Conservation (phyloP, 139 green algal species). For the Zygnema cylindricum region DNA sequence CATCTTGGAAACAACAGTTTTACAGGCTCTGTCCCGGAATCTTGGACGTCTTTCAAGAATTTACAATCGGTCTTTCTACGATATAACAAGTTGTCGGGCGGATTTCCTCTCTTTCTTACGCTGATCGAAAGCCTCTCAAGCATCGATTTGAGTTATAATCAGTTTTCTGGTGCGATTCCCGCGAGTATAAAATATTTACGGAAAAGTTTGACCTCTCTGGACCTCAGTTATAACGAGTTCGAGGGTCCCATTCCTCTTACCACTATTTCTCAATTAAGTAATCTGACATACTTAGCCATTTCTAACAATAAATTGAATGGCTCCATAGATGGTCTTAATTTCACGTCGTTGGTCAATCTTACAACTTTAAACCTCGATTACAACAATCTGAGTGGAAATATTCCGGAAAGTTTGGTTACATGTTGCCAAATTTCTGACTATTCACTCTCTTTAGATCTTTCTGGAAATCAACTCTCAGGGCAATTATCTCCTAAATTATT, state of each 20-base stretch:
- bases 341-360: neutral
- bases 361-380: constrained; percentile 34
- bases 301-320: neutral
- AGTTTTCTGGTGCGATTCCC: constrained; percentile 16
- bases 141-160: neutral
- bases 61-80: constrained; percentile 12
- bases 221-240: constrained; percentile 28
- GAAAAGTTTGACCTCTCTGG: constrained; percentile 1
- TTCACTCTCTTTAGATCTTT: neutral
- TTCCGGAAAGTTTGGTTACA: constrained; percentile 9
- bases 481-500: neutral
- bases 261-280: neutral
- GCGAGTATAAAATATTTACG: neutral
- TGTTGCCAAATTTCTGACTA: neutral
- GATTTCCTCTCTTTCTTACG: neutral
- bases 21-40: neutral
- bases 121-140: neutral
- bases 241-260: constrained; percentile 14
- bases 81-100: constrained; percentile 37
- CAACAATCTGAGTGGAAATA: constrained; percentile 35
- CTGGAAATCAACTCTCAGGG: neutral
- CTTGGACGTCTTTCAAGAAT: neutral
- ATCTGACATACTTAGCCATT: neutral
- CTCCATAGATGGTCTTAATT: neutral
- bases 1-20: neutral